Percentiles rank a stretch among this genome's conserved stretches.
Evolutionary conservation across 2,329 filamentous ascomycete species (phyloP).

Genomic region (Pyricularia sp.): DNA sequence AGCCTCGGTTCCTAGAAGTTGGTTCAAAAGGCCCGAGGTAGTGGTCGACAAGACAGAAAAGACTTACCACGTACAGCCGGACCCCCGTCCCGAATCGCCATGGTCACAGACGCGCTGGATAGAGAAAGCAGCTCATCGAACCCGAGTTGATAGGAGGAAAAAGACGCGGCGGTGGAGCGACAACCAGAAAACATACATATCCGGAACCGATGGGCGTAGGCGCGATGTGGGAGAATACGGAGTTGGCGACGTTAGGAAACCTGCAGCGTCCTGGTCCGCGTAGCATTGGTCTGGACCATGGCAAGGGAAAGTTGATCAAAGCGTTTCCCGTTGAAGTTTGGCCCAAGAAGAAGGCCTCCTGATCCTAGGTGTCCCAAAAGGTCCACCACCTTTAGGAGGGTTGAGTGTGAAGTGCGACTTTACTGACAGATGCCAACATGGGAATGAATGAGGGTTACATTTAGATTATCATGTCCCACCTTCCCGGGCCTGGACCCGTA

Average conservation of each 20-base stretch:
- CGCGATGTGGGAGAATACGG: not conserved
- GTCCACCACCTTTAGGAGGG: not conserved
- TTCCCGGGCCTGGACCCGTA: not conserved
- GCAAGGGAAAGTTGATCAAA: not conserved
- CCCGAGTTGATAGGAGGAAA: not conserved
- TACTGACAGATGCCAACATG: not conserved
- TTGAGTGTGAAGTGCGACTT: not conserved
- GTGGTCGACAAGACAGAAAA: not conserved
- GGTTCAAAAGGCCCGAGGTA: not conserved
- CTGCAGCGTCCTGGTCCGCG: not conserved
- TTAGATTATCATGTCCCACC: not conserved
- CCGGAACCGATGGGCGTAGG: not conserved
- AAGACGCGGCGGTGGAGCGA: not conserved
- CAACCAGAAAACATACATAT: not conserved
- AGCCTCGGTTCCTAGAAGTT: not conserved
- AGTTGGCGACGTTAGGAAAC: not conserved
- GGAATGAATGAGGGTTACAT: not conserved
- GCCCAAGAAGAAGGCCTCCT: not conserved
- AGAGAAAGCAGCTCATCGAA: not conserved
- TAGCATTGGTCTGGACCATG: not conserved
- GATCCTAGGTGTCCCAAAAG: not conserved
- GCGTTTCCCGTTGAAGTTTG: not conserved
- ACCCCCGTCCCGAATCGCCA: not conserved
- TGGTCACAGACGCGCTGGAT: not conserved
- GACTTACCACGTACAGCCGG: not conserved